phyloP scores from a whole-genome alignment of 2,329 filamentous ascomycete genomes.

The Claviceps pusilla region DNA sequence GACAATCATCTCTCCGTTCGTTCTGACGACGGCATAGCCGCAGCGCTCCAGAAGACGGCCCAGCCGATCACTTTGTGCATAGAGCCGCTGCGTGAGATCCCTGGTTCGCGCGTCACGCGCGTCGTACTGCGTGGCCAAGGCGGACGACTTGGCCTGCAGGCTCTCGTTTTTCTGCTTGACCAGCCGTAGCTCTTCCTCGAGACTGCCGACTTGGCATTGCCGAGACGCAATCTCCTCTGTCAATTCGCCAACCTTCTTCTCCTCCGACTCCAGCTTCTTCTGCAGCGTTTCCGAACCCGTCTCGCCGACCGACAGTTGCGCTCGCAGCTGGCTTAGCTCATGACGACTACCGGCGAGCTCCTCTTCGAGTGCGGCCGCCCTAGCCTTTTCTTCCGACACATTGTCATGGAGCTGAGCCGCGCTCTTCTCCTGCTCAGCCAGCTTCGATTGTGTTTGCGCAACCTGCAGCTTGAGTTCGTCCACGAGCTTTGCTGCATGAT shows the following conservation, averaged over 20 bases:
- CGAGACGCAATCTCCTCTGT: conserved; percentile 57
- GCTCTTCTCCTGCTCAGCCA: conserved; percentile 37
- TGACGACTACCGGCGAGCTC: conserved; percentile 50
- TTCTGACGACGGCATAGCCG: conserved; percentile 66
- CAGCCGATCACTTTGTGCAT: conserved; percentile 72
- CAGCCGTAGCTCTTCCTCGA: conserved; percentile 60
- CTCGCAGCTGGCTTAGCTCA: conserved; percentile 53
- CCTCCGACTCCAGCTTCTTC: conserved; percentile 60
- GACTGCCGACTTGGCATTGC: conserved; percentile 58
- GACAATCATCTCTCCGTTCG: conserved; percentile 58
- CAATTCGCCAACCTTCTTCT: conserved; percentile 52
- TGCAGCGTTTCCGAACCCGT: conserved; percentile 68
- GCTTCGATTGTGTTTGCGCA: conserved; percentile 34
- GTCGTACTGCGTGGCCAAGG: conserved; percentile 44
- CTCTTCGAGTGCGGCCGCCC: conserved; percentile 35
- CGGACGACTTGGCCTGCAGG: conserved; percentile 35
- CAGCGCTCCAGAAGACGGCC: conserved; percentile 70
- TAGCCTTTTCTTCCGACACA: conserved; percentile 38
- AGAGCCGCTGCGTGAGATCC: conserved; percentile 71
- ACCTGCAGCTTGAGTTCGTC: conserved; percentile 44
- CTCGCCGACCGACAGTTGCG: conserved; percentile 66
- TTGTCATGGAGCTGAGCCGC: conserved; percentile 38
- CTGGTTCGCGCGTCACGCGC: conserved; percentile 58
- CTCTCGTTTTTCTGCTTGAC: conserved; percentile 49
- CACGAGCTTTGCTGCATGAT: conserved; percentile 39